Evolutionary conservation across 306 rosid genomes (phyloP).

Genomic region (Dryas alaskensis): DNA sequence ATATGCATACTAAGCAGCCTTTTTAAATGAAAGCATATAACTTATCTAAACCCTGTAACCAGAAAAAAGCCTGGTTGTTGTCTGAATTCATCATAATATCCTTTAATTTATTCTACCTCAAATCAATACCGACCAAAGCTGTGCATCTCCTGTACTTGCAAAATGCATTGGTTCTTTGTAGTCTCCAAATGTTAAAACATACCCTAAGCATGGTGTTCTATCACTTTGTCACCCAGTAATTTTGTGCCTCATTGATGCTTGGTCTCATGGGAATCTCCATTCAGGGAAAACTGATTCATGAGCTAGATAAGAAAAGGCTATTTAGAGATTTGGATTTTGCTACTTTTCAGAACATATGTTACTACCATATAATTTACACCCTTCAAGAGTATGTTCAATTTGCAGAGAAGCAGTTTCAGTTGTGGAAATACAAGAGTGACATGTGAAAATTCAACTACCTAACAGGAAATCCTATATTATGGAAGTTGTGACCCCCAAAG

Average conservation of each 20-base stretch:
- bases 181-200: neutral
- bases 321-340: neutral
- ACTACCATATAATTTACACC: no score
- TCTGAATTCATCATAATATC: neutral
- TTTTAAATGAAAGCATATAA: neutral
- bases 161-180: neutral
- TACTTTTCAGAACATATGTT: neutral
- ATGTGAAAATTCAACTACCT: conserved; percentile 4
- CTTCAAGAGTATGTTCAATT: neutral
- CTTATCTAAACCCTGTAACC: neutral
- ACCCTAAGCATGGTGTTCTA: neutral
- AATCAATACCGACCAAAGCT: neutral
- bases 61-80: neutral
- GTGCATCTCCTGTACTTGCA: neutral
- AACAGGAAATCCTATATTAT: neutral
- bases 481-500: neutral
- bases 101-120: neutral
- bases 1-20: neutral
- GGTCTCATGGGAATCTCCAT: neutral
- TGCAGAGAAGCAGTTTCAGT: neutral
- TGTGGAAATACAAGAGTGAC: neutral
- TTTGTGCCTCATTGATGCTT: neutral
- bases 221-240: neutral
- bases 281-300: no score
- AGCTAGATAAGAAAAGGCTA: neutral